phyloP scores from a whole-genome alignment of 495 filamentous ascomycete genomes.

The Podospora pseudopauciseta region DNA sequence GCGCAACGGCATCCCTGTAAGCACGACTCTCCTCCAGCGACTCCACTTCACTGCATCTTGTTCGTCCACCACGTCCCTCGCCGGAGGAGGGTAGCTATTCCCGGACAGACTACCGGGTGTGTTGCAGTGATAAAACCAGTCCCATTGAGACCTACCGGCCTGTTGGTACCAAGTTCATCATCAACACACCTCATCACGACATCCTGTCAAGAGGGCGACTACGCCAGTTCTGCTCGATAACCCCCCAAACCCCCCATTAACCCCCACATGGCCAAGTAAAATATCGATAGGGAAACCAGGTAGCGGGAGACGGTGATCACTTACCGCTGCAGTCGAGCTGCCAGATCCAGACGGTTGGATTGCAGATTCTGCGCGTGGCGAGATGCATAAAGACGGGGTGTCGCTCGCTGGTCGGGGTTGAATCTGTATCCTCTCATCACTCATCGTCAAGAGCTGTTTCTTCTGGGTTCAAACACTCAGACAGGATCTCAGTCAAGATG shows the following conservation, averaged over 20 bases:
- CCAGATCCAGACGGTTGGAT: not conserved
- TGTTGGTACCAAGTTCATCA: not conserved
- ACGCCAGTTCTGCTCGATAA: not conserved
- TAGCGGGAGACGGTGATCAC: not conserved
- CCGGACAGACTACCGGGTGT: not conserved
- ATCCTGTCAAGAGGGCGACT: not conserved
- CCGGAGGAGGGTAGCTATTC: slow-evolving; percentile 2
- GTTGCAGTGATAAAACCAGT: not conserved
- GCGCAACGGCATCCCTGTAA: slow-evolving; percentile 28
- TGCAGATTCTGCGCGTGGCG: not conserved
- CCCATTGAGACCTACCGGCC: not conserved
- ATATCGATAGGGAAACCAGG: not conserved
- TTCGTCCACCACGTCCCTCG: not conserved
- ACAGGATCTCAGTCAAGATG: slow-evolving; percentile 19
- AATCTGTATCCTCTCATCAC: not conserved
- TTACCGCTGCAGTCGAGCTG: not conserved
- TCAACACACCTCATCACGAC: not conserved
- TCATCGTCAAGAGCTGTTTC: not conserved
- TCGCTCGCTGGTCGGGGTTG: not conserved
- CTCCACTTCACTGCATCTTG: not conserved
- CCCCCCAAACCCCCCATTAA: not conserved
- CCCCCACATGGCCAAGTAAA: not conserved
- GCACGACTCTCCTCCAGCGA: slow-evolving; percentile 14
- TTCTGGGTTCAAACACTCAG: not conserved
- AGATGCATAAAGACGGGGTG: not conserved